These are phyloP conservation scores for Narthecium ossifragum DNA, from an alignment of 106 monocot genomes.

Conservation along the genomic window DNA sequence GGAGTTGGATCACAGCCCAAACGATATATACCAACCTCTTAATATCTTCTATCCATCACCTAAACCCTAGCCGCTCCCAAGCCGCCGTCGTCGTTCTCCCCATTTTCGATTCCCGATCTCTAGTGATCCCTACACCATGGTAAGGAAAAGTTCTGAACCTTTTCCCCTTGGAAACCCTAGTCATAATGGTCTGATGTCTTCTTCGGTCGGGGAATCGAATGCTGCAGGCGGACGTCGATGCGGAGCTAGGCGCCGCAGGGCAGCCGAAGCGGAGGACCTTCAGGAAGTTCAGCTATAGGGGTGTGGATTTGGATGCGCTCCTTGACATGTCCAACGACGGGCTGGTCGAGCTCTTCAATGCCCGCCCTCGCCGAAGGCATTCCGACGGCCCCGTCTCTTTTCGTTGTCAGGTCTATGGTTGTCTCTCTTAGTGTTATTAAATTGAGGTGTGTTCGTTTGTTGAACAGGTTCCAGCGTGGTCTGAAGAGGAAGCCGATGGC, in stretches of 20 bases:
- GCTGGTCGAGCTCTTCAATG: slow-evolving; percentile 52
- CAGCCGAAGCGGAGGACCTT: slow-evolving; percentile 43
- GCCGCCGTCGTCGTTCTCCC: too few relatives aligned
- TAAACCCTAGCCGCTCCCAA: too few relatives aligned
- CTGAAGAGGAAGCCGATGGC: slow-evolving; percentile 40
- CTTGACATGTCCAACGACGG: slow-evolving; percentile 60
- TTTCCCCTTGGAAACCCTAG: too few relatives aligned
- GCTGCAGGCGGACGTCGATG: slow-evolving; percentile 15
- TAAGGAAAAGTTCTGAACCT: too few relatives aligned
- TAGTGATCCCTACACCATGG: too few relatives aligned
- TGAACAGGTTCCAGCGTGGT: slow-evolving; percentile 26
- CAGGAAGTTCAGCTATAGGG: slow-evolving; percentile 49
- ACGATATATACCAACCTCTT: too few relatives aligned
- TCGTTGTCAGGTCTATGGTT: not conserved
- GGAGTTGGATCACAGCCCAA: too few relatives aligned
- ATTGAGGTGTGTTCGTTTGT: not conserved
- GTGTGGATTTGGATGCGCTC: slow-evolving; percentile 50
- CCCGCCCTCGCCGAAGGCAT: slow-evolving; percentile 54
- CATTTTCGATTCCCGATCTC: too few relatives aligned
- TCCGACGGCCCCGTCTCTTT: not conserved
- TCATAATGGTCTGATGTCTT: too few relatives aligned
- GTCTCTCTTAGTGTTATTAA: too few relatives aligned
- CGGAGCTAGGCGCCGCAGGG: slow-evolving; percentile 5
- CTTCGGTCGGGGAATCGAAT: too few relatives aligned
- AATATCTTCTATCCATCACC: too few relatives aligned